phyloP scores from a whole-genome alignment of 73 alveolate genomes.

The Symbiodinium pilosum region DNA sequence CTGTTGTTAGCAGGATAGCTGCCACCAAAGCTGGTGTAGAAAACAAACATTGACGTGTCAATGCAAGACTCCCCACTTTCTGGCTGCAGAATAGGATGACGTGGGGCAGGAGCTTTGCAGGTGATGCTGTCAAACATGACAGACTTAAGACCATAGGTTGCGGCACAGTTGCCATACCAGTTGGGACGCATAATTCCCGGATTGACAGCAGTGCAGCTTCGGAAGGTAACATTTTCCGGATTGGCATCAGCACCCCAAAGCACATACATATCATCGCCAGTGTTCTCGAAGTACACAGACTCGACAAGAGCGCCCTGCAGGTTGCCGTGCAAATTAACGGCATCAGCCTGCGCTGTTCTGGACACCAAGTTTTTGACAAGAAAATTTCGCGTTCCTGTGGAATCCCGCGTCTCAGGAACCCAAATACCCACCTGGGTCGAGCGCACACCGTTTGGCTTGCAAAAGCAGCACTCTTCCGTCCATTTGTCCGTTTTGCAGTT shows the following conservation, averaged over 20 bases:
- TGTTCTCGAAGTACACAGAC: conserved; percentile 1
- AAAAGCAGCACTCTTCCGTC: conserved; percentile 73
- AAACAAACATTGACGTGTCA: conserved; percentile 76
- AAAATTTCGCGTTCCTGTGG: background rate
- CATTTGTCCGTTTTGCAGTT: conserved; percentile 61
- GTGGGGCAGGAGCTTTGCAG: background rate
- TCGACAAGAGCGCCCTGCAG: conserved; percentile 28
- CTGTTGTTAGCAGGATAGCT: conserved; percentile 46
- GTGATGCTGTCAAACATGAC: conserved; percentile 7
- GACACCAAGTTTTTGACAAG: background rate
- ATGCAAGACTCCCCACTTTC: conserved; percentile 25
- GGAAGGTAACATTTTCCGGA: conserved; percentile 44
- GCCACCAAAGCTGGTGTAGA: conserved; percentile 76
- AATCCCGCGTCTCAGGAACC: conserved; percentile 42
- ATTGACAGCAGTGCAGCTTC: conserved; percentile 10
- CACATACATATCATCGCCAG: conserved; percentile 55
- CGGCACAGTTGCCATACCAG: conserved; percentile 87
- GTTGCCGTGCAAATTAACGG: conserved; percentile 55
- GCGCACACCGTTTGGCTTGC: conserved; percentile 81
- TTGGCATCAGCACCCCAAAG: conserved; percentile 59
- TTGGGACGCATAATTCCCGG: conserved; percentile 90
- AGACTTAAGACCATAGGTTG: conserved; percentile 39
- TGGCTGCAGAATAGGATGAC: conserved; percentile 35
- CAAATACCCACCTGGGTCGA: conserved; percentile 61
- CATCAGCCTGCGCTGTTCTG: conserved; percentile 68